Conservation (phyloP, 805 yeast genomes). For the Kazachstania africana region DNA sequence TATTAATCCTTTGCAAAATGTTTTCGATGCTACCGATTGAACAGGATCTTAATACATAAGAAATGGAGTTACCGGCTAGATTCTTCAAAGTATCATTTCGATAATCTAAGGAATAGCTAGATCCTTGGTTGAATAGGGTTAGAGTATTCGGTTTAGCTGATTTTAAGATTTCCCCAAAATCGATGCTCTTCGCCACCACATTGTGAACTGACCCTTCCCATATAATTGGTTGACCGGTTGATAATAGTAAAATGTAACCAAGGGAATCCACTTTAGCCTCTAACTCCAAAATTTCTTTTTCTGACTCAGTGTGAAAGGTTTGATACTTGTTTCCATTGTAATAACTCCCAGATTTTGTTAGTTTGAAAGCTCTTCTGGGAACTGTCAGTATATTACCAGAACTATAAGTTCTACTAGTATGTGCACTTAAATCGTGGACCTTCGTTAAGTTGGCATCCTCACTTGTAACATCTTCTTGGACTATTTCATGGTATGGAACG, state of each 20-base stretch:
- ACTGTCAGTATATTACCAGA: too few relatives aligned
- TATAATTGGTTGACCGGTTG: slow-evolving; percentile 72
- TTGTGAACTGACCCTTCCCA: slow-evolving; percentile 80
- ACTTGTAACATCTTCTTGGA: too few relatives aligned
- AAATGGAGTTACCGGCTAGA: slow-evolving; percentile 42
- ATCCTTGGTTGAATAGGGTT: slow-evolving; percentile 38
- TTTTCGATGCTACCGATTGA: slow-evolving; percentile 62
- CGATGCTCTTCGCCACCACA: slow-evolving; percentile 32
- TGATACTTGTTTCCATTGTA: neutral
- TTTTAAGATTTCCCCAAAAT: slow-evolving; percentile 12
- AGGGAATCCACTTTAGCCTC: slow-evolving; percentile 23
- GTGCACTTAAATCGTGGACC: too few relatives aligned
- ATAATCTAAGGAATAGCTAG: slow-evolving; percentile 42
- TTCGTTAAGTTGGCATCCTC: too few relatives aligned
- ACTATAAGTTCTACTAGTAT: too few relatives aligned
- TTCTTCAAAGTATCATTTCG: slow-evolving; percentile 48
- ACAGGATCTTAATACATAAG: slow-evolving; percentile 51
- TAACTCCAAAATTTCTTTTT: slow-evolving; percentile 15
- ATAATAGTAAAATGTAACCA: slow-evolving; percentile 61
- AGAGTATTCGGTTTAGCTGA: slow-evolving; percentile 12
- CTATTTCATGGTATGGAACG: slow-evolving; percentile 15
- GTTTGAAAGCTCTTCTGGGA: neutral
- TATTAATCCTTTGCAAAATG: slow-evolving; percentile 55
- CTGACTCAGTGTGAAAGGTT: slow-evolving; percentile 21
- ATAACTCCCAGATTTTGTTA: neutral